Evolutionary conservation across 139 green algal genomes (phyloP).

Genomic region (Coccomyxa sp.): DNA sequence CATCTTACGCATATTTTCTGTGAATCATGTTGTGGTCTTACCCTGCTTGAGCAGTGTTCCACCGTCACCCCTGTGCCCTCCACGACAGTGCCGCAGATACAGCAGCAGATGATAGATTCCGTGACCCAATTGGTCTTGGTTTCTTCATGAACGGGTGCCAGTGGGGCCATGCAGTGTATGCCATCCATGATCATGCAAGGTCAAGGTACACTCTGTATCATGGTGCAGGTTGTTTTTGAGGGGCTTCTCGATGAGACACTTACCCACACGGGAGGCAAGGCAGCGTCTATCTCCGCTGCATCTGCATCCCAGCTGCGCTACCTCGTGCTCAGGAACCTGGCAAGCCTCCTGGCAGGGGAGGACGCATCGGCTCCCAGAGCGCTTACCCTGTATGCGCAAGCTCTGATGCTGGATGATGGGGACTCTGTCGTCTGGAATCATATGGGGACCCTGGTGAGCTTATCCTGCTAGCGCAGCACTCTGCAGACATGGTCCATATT

Average conservation of each 20-base stretch:
- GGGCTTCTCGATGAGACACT: constrained; percentile 7
- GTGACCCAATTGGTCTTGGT: neutral
- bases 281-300: neutral
- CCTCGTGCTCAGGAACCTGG: constrained; percentile 18
- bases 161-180: neutral
- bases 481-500: neutral
- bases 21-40: neutral
- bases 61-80: neutral
- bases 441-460: constrained; percentile 12
- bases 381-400: constrained; percentile 13
- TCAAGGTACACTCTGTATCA: neutral
- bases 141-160: neutral
- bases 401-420: neutral
- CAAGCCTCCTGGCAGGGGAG: neutral
- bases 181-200: neutral
- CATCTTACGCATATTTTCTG: neutral
- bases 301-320: constrained; percentile 1
- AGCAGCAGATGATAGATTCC: neutral
- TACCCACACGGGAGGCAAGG: neutral
- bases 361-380: neutral
- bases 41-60: neutral
- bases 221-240: neutral
- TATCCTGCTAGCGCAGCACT: no score
- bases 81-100: neutral
- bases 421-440: constrained; percentile 15